Evolutionary conservation across 345 rosid genomes (phyloP).

Genomic region (Boechera divaricarpa): DNA sequence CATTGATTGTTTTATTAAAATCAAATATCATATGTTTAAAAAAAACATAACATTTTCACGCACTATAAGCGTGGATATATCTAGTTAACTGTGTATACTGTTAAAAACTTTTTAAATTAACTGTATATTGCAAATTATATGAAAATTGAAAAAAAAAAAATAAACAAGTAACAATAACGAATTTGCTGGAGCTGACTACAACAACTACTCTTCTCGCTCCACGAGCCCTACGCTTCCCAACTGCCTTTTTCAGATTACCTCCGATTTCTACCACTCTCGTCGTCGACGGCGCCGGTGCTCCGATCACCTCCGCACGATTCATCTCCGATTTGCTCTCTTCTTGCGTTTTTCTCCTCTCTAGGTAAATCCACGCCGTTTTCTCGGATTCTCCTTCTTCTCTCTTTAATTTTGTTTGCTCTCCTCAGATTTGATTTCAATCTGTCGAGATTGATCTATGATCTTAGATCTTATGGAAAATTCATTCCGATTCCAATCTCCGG

Average conservation of each 20-base stretch:
- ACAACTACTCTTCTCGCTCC: slow-evolving; percentile 20
- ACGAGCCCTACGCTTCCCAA: slow-evolving; percentile 41
- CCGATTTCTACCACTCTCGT: slow-evolving; percentile 10
- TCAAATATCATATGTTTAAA: too few relatives aligned
- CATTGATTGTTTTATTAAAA: too few relatives aligned
- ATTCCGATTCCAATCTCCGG: slow-evolving; percentile 20
- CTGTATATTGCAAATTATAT: too few relatives aligned
- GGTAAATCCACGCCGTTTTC: slow-evolving; percentile 33
- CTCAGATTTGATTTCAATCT: not conserved
- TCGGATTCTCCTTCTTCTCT: slow-evolving; percentile 8
- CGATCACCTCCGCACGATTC: slow-evolving; percentile 2
- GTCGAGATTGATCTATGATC: not conserved
- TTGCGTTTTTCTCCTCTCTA: not conserved
- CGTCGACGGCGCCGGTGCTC: slow-evolving; percentile 22
- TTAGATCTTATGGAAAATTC: slow-evolving; percentile 27
- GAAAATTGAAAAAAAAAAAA: not conserved
- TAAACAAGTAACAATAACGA: not conserved
- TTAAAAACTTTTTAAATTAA: too few relatives aligned
- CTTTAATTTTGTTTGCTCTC: not conserved
- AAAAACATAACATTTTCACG: too few relatives aligned
- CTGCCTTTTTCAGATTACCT: slow-evolving; percentile 23
- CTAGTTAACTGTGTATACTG: too few relatives aligned
- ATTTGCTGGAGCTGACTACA: slow-evolving; percentile 30
- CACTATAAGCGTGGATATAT: too few relatives aligned
- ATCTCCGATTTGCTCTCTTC: slow-evolving; percentile 3